Percentiles rank a stretch among this genome's conserved stretches.
These are phyloP conservation scores for Petrea volubilis DNA, from an alignment of 257 asterid genomes.

Conservation along the genomic window DNA sequence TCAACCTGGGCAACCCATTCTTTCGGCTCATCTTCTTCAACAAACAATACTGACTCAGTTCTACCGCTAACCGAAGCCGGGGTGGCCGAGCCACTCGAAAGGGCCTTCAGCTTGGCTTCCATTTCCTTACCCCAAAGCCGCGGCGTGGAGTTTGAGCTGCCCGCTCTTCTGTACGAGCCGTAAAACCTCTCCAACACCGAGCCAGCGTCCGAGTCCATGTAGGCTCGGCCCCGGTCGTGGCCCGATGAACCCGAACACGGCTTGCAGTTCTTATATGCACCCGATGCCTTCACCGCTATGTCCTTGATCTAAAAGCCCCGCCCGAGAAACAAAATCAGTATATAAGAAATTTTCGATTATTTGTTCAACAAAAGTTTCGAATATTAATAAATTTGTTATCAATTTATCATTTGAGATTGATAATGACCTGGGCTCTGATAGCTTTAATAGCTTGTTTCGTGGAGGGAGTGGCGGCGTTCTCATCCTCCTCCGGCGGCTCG, in stretches of 20 bases:
- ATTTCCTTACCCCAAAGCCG: constrained; percentile 62
- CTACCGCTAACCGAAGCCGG: constrained; percentile 90
- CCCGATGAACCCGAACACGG: constrained; percentile 81
- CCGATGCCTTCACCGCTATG: constrained; percentile 94
- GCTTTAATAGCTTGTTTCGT: constrained; percentile 72
- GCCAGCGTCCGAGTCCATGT: constrained; percentile 61
- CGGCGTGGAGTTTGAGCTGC: constrained; percentile 58
- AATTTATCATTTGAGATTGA: background rate
- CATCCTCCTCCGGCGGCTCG: constrained; percentile 61
- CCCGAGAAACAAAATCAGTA: background rate
- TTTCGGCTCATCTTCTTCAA: constrained; percentile 86
- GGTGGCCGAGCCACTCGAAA: constrained; percentile 83
- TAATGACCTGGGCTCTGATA: constrained; percentile 72
- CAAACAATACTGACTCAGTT: constrained; percentile 63
- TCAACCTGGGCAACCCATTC: constrained; percentile 99
- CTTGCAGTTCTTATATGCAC: constrained; percentile 86
- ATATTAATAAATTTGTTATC: background rate
- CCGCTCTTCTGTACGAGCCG: constrained; percentile 68
- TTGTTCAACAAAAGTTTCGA: background rate
- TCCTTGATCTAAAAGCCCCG: constrained; percentile 69
- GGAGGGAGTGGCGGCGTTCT: constrained; percentile 50
- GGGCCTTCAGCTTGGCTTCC: constrained; percentile 66
- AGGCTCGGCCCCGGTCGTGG: constrained; percentile 36
- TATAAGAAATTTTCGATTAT: background rate
- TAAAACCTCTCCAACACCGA: constrained; percentile 63